These are phyloP conservation scores for Schwanniomyces etchellsii DNA, from an alignment of 1,139 yeast species.

Conservation along the genomic window DNA sequence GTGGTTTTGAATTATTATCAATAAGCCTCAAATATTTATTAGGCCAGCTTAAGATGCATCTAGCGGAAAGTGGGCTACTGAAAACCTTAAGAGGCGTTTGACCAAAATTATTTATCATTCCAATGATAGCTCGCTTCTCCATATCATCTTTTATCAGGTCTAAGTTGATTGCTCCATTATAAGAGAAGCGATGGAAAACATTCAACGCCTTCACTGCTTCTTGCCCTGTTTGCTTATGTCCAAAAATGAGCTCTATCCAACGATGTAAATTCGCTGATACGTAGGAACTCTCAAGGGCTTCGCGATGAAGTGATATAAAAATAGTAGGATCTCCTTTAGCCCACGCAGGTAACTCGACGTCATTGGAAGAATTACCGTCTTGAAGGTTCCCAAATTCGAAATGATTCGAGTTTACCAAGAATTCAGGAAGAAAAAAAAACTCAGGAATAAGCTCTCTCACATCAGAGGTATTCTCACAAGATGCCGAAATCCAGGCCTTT, in stretches of 20 bases:
- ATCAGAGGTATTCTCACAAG: conserved; percentile 75
- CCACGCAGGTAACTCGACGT: conserved; percentile 78
- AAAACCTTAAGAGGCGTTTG: conserved; percentile 79
- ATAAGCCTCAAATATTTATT: conserved; percentile 25
- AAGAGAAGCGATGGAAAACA: conserved; percentile 77
- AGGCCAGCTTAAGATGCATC: conserved; percentile 34
- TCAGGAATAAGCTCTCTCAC: conserved; percentile 85
- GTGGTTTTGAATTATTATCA: conserved; percentile 18
- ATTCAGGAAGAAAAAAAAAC: conserved; percentile 75
- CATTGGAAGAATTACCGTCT: conserved; percentile 49
- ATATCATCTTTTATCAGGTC: conserved; percentile 67
- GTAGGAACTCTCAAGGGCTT: conserved; percentile 75
- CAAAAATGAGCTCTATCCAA: conserved; percentile 84
- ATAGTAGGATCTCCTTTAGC: conserved; percentile 67
- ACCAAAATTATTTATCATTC: conserved; percentile 85
- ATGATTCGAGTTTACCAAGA: conserved; percentile 54
- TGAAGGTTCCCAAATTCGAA: conserved; percentile 69
- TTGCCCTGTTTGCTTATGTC: conserved; percentile 67
- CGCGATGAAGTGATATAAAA: conserved; percentile 68
- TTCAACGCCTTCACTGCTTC: conserved; percentile 62
- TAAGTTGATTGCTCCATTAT: conserved; percentile 74
- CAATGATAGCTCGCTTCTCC: conserved; percentile 70
- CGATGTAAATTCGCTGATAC: conserved; percentile 68
- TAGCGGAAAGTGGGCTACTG: conserved; percentile 53
- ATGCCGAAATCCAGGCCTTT: conserved; percentile 75